A percentile compares a stretch with the other conserved stretches of the same genome.
Evolutionary conservation across 495 filamentous ascomycete genomes (phyloP).

Genomic region (Penicillium antarcticum): DNA sequence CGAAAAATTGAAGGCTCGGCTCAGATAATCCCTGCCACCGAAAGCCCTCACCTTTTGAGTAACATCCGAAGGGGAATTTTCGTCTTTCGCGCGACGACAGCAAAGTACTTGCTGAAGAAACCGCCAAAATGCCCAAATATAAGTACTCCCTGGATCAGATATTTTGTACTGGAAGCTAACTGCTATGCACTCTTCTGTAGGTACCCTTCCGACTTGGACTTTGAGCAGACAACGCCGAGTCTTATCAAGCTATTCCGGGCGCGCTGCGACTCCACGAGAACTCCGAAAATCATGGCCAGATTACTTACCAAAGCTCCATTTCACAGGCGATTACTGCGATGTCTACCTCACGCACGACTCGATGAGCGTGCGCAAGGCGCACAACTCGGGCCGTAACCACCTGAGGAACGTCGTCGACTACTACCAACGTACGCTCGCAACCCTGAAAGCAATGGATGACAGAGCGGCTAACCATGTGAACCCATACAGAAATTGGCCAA

Average conservation of each 20-base stretch:
- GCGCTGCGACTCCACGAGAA: constrained; percentile 5
- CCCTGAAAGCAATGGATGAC: not conserved
- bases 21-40: too few relatives aligned
- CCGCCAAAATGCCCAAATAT: constrained; percentile 75
- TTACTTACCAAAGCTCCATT: constrained; percentile 13
- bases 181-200: constrained; percentile 65
- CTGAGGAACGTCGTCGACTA: constrained; percentile 96
- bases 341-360: constrained; percentile 99
- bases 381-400: constrained; percentile 95
- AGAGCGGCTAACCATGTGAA: constrained; percentile 1
- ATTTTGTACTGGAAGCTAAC: constrained; percentile 43
- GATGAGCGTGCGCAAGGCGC: constrained; percentile 98
- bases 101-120: constrained; percentile 16
- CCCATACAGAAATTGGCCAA: constrained; percentile 82
- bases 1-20: not conserved
- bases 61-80: constrained; percentile 19
- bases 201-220: constrained; percentile 16
- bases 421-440: constrained; percentile 78
- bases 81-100: constrained; percentile 18
- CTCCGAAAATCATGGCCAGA: not conserved
- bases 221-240: not conserved
- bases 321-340: constrained; percentile 96
- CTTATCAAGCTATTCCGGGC: constrained; percentile 8
- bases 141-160: constrained; percentile 40
- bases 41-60: constrained; percentile 4